Evolutionary conservation across 495 filamentous ascomycete species (phyloP).

Genomic region (Penicillium parvum): DNA sequence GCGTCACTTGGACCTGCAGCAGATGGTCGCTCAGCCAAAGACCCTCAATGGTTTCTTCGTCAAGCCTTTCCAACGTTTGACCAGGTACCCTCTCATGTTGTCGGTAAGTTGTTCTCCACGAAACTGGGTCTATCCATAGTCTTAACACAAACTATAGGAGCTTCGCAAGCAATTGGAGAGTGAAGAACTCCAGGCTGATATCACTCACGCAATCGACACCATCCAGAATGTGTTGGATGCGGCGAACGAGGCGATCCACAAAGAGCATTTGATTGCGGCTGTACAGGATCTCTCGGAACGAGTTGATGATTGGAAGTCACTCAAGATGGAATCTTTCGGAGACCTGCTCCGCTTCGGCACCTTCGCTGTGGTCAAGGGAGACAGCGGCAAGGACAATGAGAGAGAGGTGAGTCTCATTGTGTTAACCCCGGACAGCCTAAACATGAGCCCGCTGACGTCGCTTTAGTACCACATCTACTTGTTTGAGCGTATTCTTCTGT

Average conservation of each 20-base stretch:
- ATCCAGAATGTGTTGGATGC: constrained; percentile 72
- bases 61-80: constrained; percentile 92
- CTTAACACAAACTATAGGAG: too few relatives aligned
- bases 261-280: constrained; percentile 74
- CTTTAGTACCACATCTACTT: constrained; percentile 92
- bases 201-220: constrained; percentile 66
- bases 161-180: constrained; percentile 77
- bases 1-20: constrained; percentile 51
- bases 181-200: constrained; percentile 60
- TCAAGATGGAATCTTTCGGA: constrained; percentile 85
- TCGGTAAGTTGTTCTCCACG: constrained; percentile 53
- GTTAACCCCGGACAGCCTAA: not conserved
- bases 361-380: constrained; percentile 88
- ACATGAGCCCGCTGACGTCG: constrained; percentile 25
- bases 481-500: constrained; percentile 91
- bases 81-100: constrained; percentile 89
- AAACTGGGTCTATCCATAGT: too few relatives aligned
- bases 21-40: constrained; percentile 58
- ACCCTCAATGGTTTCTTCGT: constrained; percentile 82
- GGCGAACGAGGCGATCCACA: constrained; percentile 86
- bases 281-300: constrained; percentile 72
- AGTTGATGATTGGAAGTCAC: constrained; percentile 98
- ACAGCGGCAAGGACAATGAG: constrained; percentile 69
- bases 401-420: constrained; percentile 68
- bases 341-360: constrained; percentile 85